phyloP scores from a whole-genome alignment of 768 basidiomycete genomes.

The Suillus luteus region DNA sequence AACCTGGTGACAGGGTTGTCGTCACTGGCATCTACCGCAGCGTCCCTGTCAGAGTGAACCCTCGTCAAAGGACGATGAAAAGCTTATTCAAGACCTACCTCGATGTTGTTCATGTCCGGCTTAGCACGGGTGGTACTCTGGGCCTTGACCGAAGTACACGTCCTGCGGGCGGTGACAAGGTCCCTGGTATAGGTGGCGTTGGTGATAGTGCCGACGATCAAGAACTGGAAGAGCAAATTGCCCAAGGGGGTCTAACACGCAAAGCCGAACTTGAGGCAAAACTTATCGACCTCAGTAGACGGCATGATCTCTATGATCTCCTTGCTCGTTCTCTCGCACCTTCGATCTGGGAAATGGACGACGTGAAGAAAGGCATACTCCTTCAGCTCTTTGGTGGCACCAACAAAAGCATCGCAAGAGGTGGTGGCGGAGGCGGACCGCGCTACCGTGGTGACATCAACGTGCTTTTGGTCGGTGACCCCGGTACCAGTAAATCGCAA shows the following conservation, averaged over 20 bases:
- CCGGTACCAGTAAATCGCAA: slow-evolving; percentile 95
- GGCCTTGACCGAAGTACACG: slow-evolving; percentile 82
- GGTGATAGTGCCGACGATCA: slow-evolving; percentile 71
- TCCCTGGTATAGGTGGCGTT: slow-evolving; percentile 68
- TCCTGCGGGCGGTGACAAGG: slow-evolving; percentile 63
- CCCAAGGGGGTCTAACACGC: slow-evolving; percentile 39
- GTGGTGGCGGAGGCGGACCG: slow-evolving; percentile 94
- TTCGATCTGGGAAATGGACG: slow-evolving; percentile 97
- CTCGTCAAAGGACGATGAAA: slow-evolving; percentile 87
- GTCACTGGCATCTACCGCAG: slow-evolving; percentile 95
- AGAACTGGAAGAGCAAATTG: slow-evolving; percentile 51
- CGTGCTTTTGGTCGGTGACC: slow-evolving; percentile 94
- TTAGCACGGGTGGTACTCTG: slow-evolving; percentile 62
- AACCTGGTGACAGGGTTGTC: slow-evolving; percentile 91
- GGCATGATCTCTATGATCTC: slow-evolving; percentile 84
- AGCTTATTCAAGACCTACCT: slow-evolving; percentile 97
- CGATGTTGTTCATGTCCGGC: slow-evolving; percentile 90
- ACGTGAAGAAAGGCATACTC: slow-evolving; percentile 97
- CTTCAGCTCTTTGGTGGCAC: slow-evolving; percentile 97
- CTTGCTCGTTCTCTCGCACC: slow-evolving; percentile 87
- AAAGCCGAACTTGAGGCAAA: slow-evolving; percentile 78
- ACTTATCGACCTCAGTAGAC: slow-evolving; percentile 68
- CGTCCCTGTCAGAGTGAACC: slow-evolving; percentile 93
- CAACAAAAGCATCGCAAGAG: slow-evolving; percentile 90
- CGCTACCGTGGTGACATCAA: slow-evolving; percentile 98